Percentiles rank a stretch among this genome's conserved stretches.
Evolutionary conservation across 768 basidiomycete species (phyloP).

Genomic region (Gymnopilus junonius): DNA sequence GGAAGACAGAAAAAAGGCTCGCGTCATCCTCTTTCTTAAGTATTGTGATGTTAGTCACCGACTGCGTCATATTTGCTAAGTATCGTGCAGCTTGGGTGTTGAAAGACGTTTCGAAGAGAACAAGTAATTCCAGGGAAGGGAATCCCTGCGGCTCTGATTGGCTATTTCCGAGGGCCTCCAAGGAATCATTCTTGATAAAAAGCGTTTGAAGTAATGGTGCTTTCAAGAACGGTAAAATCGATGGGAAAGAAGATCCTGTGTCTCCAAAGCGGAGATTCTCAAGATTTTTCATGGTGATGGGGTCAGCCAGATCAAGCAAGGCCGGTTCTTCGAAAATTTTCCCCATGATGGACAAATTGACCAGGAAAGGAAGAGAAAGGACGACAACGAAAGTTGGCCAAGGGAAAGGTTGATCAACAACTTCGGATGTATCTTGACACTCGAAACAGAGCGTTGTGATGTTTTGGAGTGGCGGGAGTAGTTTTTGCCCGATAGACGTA

Average conservation of each 20-base stretch:
- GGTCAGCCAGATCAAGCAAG: background rate
- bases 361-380: constrained; percentile 16
- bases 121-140: background rate
- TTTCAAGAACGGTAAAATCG: constrained; percentile 10
- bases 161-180: background rate
- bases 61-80: background rate
- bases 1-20: background rate
- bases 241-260: constrained; percentile 1
- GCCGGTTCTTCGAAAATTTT: background rate
- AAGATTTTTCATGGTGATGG: constrained; percentile 17
- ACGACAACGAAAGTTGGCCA: constrained; percentile 8
- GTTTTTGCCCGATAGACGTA: background rate
- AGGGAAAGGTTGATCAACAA: background rate
- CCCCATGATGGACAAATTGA: constrained; percentile 19
- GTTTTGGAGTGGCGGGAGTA: constrained; percentile 18
- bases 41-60: background rate
- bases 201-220: constrained; percentile 25
- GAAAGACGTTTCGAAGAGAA: background rate
- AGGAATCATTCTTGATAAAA: constrained; percentile 6
- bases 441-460: constrained; percentile 23
- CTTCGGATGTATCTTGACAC: background rate
- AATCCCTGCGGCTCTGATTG: background rate
- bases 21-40: background rate
- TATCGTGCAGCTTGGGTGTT: background rate
- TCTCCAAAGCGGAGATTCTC: constrained; percentile 19